A percentile compares a stretch with the other conserved stretches of the same genome.
Evolutionary conservation across 257 asterid genomes (phyloP).

Genomic region (Avicennia marina): DNA sequence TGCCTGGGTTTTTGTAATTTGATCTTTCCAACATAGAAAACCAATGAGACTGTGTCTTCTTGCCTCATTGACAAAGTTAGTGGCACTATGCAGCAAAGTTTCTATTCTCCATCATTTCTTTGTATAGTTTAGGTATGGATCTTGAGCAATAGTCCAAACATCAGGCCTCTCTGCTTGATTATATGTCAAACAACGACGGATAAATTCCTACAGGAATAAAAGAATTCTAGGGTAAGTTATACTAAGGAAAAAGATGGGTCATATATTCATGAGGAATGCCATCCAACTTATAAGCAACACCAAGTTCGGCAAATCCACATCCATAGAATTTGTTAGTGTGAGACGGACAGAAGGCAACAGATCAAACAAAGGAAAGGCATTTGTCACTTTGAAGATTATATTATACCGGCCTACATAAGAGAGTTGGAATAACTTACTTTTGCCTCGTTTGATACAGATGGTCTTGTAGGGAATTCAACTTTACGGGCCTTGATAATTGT

Average conservation of each 20-base stretch:
- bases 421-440: constrained; percentile 41
- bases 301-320: too few species aligned
- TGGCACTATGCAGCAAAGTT: not conserved
- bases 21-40: constrained; percentile 11
- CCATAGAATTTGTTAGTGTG: too few species aligned
- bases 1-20: constrained; percentile 18
- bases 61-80: not conserved
- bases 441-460: constrained; percentile 86
- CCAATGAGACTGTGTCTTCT: constrained; percentile 1
- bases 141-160: constrained; percentile 77
- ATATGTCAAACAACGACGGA: constrained; percentile 89
- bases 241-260: too few species aligned
- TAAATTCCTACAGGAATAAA: constrained; percentile 49
- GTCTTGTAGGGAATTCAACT: constrained; percentile 93
- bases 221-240: too few species aligned
- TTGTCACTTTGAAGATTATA: not conserved
- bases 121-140: constrained; percentile 71
- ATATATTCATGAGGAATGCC: too few species aligned
- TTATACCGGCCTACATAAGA: not conserved
- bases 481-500: constrained; percentile 91
- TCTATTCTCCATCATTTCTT: constrained; percentile 50
- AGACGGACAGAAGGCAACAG: too few species aligned
- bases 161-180: constrained; percentile 93
- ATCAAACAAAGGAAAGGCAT: too few species aligned
- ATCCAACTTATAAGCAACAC: too few species aligned